A percentile compares a stretch with the other conserved stretches of the same genome.
These are phyloP conservation scores for Ceratobasidium theobromae DNA, from an alignment of 1,284 basidiomycete genomes.

Conservation along the genomic window DNA sequence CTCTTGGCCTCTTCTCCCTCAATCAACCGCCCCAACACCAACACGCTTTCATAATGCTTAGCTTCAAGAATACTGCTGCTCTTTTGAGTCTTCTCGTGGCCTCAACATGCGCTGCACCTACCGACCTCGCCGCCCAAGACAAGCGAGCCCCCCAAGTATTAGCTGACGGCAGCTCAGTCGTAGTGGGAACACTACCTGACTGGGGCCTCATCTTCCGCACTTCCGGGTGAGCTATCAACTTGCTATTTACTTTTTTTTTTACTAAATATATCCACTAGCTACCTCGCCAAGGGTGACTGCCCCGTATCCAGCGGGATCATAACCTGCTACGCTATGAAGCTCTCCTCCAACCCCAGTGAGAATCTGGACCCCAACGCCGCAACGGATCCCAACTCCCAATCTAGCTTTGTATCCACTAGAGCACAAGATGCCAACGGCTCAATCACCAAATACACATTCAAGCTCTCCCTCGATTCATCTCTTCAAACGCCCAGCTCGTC, in stretches of 20 bases:
- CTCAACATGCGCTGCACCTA: neutral
- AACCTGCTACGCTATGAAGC: conserved; percentile 13
- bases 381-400: neutral
- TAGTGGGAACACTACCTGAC: conserved; percentile 3
- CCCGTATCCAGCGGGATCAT: neutral
- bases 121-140: neutral
- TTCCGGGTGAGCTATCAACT: neutral
- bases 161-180: neutral
- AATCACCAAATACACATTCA: conserved; percentile 20
- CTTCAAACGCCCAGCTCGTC: neutral
- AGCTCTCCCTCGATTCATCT: neutral
- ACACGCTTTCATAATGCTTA: neutral
- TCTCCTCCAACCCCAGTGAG: conserved; percentile 10
- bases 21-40: neutral
- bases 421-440: neutral
- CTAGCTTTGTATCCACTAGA: neutral
- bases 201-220: conserved; percentile 15
- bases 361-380: conserved; percentile 3
- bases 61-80: neutral
- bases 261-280: neutral
- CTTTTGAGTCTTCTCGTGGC: neutral
- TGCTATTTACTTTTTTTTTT: neutral
- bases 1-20: neutral
- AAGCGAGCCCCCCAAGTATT: conserved; percentile 2
- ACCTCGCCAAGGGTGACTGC: conserved; percentile 13